These are phyloP conservation scores for Xanthoceras sorbifolium DNA, from an alignment of 345 rosid genomes.

Conservation along the genomic window DNA sequence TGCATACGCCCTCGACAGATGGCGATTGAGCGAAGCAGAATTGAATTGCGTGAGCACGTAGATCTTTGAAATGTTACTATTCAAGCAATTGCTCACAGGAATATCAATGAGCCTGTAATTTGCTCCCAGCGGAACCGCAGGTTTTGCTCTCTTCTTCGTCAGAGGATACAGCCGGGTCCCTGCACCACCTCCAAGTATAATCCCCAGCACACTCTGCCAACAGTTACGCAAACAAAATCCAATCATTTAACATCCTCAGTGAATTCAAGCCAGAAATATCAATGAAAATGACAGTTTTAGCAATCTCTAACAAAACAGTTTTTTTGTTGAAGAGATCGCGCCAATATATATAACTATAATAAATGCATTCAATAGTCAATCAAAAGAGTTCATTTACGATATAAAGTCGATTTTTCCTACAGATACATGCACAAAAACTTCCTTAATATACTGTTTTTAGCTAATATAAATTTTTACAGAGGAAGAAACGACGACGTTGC, in stretches of 20 bases:
- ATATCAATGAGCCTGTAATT: conserved; percentile 92
- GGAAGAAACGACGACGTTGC: too few relatives aligned
- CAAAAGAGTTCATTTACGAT: too few relatives aligned
- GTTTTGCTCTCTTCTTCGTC: conserved; percentile 96
- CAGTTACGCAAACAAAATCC: background rate
- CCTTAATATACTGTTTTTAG: too few relatives aligned
- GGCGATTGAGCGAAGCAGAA: conserved; percentile 94
- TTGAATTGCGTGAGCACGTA: conserved; percentile 97
- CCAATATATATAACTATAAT: background rate
- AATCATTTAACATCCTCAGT: background rate
- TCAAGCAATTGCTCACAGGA: conserved; percentile 95
- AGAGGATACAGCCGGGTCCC: conserved; percentile 91
- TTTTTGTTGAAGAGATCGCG: too few relatives aligned
- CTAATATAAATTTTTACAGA: too few relatives aligned
- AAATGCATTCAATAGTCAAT: too few relatives aligned
- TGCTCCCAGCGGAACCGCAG: conserved; percentile 95
- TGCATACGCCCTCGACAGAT: conserved; percentile 89
- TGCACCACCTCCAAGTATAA: conserved; percentile 97
- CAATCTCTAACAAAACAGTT: too few relatives aligned
- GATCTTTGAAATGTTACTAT: conserved; percentile 88
- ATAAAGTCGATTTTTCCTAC: too few relatives aligned
- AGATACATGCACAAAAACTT: too few relatives aligned
- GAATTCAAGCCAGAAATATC: background rate
- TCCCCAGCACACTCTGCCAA: conserved; percentile 86
- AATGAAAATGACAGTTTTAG: background rate